These are phyloP conservation scores for Colletotrichum sp. DNA, from an alignment of 2,329 filamentous ascomycete genomes.

Conservation along the genomic window DNA sequence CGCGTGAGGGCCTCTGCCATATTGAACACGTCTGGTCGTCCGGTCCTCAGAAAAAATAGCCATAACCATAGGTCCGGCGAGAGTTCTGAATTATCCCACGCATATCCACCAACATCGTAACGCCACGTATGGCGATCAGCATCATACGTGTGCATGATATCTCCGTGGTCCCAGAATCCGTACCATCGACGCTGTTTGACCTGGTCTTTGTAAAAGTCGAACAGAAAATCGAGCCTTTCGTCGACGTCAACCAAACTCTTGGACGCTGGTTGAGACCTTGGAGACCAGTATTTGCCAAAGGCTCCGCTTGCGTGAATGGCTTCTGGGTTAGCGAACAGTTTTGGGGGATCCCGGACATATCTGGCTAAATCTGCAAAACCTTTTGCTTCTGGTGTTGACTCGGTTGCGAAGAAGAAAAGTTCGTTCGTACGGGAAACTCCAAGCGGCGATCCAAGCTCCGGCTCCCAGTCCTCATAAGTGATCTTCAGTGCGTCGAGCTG, in stretches of 20 bases:
- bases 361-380: conserved; percentile 46
- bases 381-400: conserved; percentile 55
- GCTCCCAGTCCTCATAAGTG: conserved; percentile 68
- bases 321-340: conserved; percentile 50
- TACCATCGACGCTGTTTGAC: conserved; percentile 65
- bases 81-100: conserved; percentile 70
- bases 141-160: conserved; percentile 69
- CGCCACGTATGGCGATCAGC: conserved; percentile 63
- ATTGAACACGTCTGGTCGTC: conserved; percentile 60
- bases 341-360: conserved; percentile 56
- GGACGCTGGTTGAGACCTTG: conserved; percentile 14
- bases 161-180: conserved; percentile 67
- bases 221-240: conserved; percentile 58
- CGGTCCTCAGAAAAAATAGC: conserved; percentile 66
- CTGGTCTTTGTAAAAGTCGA: conserved; percentile 60
- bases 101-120: conserved; percentile 69
- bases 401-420: conserved; percentile 57
- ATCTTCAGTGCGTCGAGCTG: conserved; percentile 66
- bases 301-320: conserved; percentile 58
- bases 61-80: conserved; percentile 68
- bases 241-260: conserved; percentile 49
- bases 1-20: conserved; percentile 64
- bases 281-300: conserved; percentile 60
- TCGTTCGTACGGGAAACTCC: conserved; percentile 65
- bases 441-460: conserved; percentile 58